These are phyloP conservation scores for Ophiocordyceps camponoti-rufipedis DNA, from an alignment of 2,329 filamentous ascomycete genomes.

Conservation along the genomic window DNA sequence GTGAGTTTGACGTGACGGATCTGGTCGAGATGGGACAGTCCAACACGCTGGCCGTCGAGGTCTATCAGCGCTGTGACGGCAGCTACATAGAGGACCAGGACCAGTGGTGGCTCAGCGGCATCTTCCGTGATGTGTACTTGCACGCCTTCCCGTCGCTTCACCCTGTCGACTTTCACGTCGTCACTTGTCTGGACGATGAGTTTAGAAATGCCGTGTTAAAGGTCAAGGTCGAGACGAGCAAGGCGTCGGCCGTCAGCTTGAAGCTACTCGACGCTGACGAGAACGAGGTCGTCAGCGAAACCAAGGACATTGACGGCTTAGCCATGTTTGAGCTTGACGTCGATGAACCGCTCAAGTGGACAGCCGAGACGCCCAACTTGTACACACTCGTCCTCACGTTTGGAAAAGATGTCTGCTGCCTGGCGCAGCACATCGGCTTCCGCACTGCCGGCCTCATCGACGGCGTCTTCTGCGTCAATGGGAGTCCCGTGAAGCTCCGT, in stretches of 20 bases:
- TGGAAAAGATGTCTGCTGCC: constrained; percentile 11
- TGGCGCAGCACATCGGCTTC: constrained; percentile 43
- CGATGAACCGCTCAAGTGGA: constrained; percentile 42
- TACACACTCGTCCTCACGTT: constrained; percentile 30
- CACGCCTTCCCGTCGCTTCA: constrained; percentile 37
- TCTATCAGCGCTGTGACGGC: constrained; percentile 57
- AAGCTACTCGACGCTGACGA: constrained; percentile 17
- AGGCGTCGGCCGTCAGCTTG: constrained; percentile 10
- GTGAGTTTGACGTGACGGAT: constrained; percentile 51
- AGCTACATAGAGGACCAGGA: constrained; percentile 57
- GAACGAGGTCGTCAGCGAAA: constrained; percentile 8
- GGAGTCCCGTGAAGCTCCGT: constrained; percentile 42
- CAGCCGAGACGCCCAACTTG: constrained; percentile 46
- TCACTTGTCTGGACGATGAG: constrained; percentile 34
- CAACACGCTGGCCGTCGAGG: constrained; percentile 45
- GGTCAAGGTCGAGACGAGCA: constrained; percentile 24
- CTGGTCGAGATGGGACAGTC: constrained; percentile 22
- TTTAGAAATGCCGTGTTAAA: constrained; percentile 33
- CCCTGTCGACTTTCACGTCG: constrained; percentile 37
- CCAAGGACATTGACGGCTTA: constrained; percentile 11
- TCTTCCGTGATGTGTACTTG: constrained; percentile 52
- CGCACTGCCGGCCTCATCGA: constrained; percentile 41
- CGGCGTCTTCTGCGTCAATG: constrained; percentile 46
- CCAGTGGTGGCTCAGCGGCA: constrained; percentile 50
- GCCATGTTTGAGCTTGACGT: constrained; percentile 23